Evolutionary conservation across 2,329 filamentous ascomycete species (phyloP), one percentile per base, ranked within the genome.

Genomic region (Tolypocladium capitatum): DNA sequence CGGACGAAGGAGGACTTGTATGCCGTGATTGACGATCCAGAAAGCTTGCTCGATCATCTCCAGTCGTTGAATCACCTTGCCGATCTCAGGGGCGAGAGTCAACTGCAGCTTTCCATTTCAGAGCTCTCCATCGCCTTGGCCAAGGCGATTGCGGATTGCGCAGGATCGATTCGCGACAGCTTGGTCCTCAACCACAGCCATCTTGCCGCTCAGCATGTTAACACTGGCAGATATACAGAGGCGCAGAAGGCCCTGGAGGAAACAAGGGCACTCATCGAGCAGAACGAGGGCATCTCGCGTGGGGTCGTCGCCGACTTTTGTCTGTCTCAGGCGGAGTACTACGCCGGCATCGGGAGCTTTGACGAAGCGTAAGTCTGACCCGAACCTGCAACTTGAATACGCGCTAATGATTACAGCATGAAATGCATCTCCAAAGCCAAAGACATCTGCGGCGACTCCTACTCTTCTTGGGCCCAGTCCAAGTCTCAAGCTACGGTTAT

Each of bases 301-400:
- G 67, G 72, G 18, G 62, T 69, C 6, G 53, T 71, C 20, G 71
- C 70, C 10, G 64, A 65, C 16, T 84, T 84, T 61, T 76, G 89
- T 53, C 66, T 95, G 7, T 78, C 81, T 0, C 80, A 82, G 51
- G 81, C 85, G 0, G 86, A 94, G 60, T 88, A 89, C 60, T 71
- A 83, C 28, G 68, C 90, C 18, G 76, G 77, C 1, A 75, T 82
- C 13, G 84, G 83, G 10, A 79, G 81, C 45, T 66, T 77, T 16
- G 73, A 81, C 10, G 80, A 84, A 63, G 83, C 78, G 60, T 71
- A 59, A 58, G 64, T 65, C 16, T 42, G 20, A 21, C 9, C 34
- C 13, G 2, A 14, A 4, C 2, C 40, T 24, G n/a, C 16, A 4
- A 13, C 6, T 14, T n/a, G 21, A n/a, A 45, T 14, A 7, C 9